These are phyloP conservation scores for Ensete ventricosum DNA, from an alignment of 176 grass and related monocot species.

Conservation along the genomic window DNA sequence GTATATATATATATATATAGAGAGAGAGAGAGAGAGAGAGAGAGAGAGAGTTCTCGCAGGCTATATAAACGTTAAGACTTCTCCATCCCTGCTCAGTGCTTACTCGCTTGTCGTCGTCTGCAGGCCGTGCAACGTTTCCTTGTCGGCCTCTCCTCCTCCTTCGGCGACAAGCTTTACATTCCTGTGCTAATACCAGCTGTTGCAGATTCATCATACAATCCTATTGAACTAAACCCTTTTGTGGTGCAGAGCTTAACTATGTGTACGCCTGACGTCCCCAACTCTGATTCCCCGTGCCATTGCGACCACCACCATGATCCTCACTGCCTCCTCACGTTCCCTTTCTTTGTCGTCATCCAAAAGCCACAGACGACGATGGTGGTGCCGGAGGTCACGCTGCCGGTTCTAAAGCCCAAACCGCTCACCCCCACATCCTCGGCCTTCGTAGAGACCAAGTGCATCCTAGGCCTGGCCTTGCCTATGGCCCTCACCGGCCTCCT, in stretches of 20 bases:
- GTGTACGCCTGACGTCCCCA: not conserved
- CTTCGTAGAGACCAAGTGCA: not conserved
- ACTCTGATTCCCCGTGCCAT: not conserved
- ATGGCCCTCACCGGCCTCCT: too few species aligned
- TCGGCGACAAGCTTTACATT: too few species aligned
- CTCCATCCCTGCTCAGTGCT: too few species aligned
- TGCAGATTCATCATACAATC: too few species aligned
- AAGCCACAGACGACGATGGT: not conserved
- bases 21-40: too few species aligned
- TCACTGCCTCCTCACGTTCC: not conserved
- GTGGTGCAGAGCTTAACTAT: not conserved
- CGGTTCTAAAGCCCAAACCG: not conserved
- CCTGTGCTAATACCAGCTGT: too few species aligned
- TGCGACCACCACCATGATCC: not conserved
- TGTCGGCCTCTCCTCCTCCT: too few species aligned
- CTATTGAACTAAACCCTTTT: not conserved
- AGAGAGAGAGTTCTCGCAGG: too few species aligned
- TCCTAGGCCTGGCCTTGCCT: slow-evolving; percentile 10
- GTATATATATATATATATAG: too few species aligned
- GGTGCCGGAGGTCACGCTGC: not conserved
- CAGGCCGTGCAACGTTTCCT: too few species aligned
- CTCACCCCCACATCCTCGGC: not conserved
- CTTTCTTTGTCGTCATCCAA: not conserved
- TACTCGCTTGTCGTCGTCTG: too few species aligned
- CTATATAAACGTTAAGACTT: too few species aligned